phyloP scores from a whole-genome alignment of 108 stramenopile genomes.

The Schizochytrium sp. region DNA sequence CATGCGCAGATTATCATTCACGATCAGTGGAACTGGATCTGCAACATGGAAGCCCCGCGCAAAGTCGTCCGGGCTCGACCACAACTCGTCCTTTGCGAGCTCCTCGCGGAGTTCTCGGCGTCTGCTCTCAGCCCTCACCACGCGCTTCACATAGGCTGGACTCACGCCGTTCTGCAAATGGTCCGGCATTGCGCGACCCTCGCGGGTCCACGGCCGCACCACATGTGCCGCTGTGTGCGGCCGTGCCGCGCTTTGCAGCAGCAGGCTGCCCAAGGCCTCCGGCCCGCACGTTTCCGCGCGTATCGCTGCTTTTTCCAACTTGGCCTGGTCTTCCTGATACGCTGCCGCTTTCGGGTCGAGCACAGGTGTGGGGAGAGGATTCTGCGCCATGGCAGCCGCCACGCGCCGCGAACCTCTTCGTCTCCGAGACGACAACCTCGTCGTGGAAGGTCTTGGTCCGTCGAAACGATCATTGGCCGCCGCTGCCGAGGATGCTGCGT shows the following conservation, averaged over 20 bases:
- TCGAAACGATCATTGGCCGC: background rate
- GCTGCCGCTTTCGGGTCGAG: background rate
- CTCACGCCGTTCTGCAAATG: background rate
- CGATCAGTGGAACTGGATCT: background rate
- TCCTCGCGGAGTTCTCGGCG: background rate
- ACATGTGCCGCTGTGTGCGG: background rate
- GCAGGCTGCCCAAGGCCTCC: background rate
- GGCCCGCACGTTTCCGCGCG: background rate
- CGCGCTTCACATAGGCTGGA: background rate
- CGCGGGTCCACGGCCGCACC: background rate
- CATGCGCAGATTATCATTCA: conserved; percentile 8
- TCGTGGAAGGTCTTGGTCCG: background rate
- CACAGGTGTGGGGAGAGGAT: background rate
- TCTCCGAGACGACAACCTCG: background rate
- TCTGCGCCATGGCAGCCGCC: background rate
- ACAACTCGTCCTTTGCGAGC: background rate
- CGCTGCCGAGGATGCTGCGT: background rate
- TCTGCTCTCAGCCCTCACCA: background rate
- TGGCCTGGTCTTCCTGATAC: background rate
- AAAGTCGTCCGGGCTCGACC: background rate
- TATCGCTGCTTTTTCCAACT: background rate
- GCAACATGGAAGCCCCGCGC: background rate
- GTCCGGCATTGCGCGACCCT: background rate
- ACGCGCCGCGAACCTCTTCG: background rate
- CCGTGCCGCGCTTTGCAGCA: background rate